Conservation (phyloP, 495 filamentous ascomycete species). For the Sordaria brevicollis region DNA sequence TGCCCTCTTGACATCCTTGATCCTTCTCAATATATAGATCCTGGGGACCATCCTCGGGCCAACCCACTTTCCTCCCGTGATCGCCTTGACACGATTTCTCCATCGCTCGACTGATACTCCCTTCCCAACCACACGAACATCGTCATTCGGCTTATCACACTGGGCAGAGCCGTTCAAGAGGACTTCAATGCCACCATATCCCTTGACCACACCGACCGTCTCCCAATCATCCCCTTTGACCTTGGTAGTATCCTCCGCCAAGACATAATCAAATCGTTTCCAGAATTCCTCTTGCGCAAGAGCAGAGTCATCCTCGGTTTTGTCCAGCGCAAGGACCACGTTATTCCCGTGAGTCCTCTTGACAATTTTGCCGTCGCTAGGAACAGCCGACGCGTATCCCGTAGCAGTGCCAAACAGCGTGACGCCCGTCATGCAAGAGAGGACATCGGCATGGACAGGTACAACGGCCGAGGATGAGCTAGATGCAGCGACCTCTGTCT, state of each 20-base stretch:
- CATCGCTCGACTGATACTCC: slow-evolving; percentile 18
- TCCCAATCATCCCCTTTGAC: slow-evolving; percentile 58
- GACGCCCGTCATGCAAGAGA: slow-evolving; percentile 88
- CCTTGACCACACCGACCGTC: slow-evolving; percentile 54
- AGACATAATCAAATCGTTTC: slow-evolving; percentile 69
- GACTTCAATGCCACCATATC: slow-evolving; percentile 60
- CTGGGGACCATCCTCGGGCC: slow-evolving; percentile 48
- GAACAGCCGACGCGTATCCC: slow-evolving; percentile 4
- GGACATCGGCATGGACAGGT: slow-evolving; percentile 68
- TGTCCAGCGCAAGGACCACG: slow-evolving; percentile 40
- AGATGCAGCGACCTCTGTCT: slow-evolving; percentile 17
- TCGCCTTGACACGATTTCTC: slow-evolving; percentile 18
- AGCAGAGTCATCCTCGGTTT: slow-evolving; percentile 47
- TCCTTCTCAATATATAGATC: slow-evolving; percentile 46
- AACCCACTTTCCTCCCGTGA: slow-evolving; percentile 55
- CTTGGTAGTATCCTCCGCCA: slow-evolving; percentile 55
- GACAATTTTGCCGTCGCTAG: neutral
- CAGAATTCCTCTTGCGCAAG: slow-evolving; percentile 63
- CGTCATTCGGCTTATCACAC: slow-evolving; percentile 13
- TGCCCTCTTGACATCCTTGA: slow-evolving; percentile 13
- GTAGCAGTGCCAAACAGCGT: slow-evolving; percentile 59
- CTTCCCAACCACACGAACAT: slow-evolving; percentile 19
- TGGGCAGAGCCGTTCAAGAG: slow-evolving; percentile 34
- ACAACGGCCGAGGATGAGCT: slow-evolving; percentile 17
- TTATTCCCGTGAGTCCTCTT: neutral